These are phyloP conservation scores for Senecio squalidus DNA, from an alignment of 140 eudicot species.

Conservation along the genomic window DNA sequence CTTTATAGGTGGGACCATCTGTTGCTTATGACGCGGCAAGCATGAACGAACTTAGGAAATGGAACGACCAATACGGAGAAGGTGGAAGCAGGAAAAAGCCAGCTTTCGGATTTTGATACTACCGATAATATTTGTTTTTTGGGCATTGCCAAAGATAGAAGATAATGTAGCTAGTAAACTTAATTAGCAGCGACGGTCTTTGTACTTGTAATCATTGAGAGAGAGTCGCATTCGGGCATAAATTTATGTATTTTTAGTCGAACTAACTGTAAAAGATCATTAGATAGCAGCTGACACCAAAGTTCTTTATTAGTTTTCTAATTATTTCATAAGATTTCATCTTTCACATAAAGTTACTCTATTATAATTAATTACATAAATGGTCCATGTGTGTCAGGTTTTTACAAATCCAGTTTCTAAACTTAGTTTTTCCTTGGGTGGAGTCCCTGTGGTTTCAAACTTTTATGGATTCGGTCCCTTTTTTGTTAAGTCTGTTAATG, in stretches of 20 bases:
- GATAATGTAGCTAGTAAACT: slow-evolving; percentile 19
- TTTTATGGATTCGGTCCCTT: too few species aligned
- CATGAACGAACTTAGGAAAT: slow-evolving; percentile 92
- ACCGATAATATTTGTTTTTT: slow-evolving; percentile 6
- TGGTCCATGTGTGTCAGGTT: background rate
- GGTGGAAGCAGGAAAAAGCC: slow-evolving; percentile 91
- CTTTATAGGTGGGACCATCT: slow-evolving; percentile 80
- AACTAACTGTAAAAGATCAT: slow-evolving; percentile 13
- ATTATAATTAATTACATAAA: too few species aligned
- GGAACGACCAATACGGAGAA: slow-evolving; percentile 98
- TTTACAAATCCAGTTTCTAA: too few species aligned
- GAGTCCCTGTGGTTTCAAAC: too few species aligned
- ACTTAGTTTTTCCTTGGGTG: too few species aligned
- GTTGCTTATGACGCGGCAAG: slow-evolving; percentile 89
- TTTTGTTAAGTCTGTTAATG: too few species aligned
- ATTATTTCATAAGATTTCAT: slow-evolving; percentile 9
- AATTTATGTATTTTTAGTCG: slow-evolving; percentile 13
- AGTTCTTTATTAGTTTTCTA: background rate
- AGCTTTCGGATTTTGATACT: slow-evolving; percentile 71
- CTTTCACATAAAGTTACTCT: too few species aligned
- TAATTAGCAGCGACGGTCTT: slow-evolving; percentile 18
- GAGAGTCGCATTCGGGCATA: slow-evolving; percentile 14
- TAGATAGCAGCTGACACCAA: slow-evolving; percentile 13
- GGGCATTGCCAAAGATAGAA: slow-evolving; percentile 21
- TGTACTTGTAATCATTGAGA: slow-evolving; percentile 6